phyloP scores from a whole-genome alignment of 768 basidiomycete genomes.

The Lanmaoa pseudosensibilis region DNA sequence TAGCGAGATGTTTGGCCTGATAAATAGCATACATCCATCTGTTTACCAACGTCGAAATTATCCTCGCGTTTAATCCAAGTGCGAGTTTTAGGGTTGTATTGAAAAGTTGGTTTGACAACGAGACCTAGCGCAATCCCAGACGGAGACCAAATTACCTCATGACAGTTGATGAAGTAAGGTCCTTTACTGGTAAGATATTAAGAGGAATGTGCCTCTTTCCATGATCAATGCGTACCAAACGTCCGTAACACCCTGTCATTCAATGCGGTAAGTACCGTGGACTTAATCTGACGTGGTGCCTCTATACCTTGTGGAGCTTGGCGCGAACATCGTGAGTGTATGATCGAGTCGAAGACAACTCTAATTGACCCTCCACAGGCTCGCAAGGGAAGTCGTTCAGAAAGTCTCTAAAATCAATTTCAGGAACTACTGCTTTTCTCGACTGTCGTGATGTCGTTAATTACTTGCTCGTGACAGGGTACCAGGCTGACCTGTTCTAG shows the following conservation, averaged over 20 bases:
- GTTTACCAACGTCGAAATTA: slow-evolving; percentile 12
- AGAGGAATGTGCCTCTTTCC: not conserved
- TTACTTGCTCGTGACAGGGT: not conserved
- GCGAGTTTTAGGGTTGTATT: slow-evolving; percentile 26
- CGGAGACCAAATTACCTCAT: slow-evolving; percentile 24
- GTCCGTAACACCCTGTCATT: slow-evolving; percentile 3
- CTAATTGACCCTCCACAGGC: slow-evolving; percentile 12
- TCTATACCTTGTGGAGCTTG: slow-evolving; percentile 19
- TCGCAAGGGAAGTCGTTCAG: slow-evolving; percentile 9
- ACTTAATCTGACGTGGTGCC: not conserved
- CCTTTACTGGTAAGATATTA: slow-evolving; percentile 6
- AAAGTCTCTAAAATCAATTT: slow-evolving; percentile 18
- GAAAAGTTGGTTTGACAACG: slow-evolving; percentile 25
- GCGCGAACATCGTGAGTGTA: not conserved
- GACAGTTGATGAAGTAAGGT: slow-evolving; percentile 9
- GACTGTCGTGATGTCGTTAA: slow-evolving; percentile 9
- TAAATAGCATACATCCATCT: slow-evolving; percentile 22
- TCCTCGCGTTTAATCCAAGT: slow-evolving; percentile 16
- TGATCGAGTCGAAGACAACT: slow-evolving; percentile 7
- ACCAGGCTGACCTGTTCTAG: slow-evolving; percentile 19
- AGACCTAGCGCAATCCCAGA: slow-evolving; percentile 27
- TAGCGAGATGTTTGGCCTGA: slow-evolving; percentile 10
- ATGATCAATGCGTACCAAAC: slow-evolving; percentile 11
- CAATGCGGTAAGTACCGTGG: not conserved
- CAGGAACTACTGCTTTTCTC: slow-evolving; percentile 8